Evolutionary conservation across 2,329 filamentous ascomycete genomes (phyloP).

Genomic region (Sporothrix humicola): DNA sequence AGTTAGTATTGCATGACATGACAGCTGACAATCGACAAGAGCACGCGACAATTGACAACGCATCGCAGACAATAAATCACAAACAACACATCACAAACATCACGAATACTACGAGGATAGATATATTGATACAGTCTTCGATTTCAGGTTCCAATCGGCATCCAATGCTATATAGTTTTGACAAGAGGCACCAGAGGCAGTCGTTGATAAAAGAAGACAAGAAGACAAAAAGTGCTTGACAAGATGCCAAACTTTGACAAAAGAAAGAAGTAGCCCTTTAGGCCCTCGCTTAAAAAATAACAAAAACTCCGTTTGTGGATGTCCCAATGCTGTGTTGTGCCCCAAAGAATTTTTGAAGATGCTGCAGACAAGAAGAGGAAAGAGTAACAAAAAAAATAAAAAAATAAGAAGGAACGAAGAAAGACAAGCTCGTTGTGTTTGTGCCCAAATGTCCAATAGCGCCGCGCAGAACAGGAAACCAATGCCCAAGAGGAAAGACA

Average conservation of each 20-base stretch:
- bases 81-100: neutral
- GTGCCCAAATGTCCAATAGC: conserved; percentile 29
- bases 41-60: neutral
- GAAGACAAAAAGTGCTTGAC: neutral
- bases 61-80: neutral
- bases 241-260: conserved; percentile 15
- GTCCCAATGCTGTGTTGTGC: conserved; percentile 25
- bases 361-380: neutral
- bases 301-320: conserved; percentile 19
- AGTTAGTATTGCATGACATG: too few species aligned
- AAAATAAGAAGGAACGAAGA: neutral
- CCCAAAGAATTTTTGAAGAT: conserved; percentile 27
- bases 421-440: conserved; percentile 15
- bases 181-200: neutral
- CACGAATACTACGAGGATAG: neutral
- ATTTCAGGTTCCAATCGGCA: neutral
- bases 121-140: neutral
- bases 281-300: neutral
- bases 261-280: neutral
- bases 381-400: neutral
- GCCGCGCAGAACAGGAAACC: conserved; percentile 24
- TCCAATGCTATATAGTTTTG: neutral
- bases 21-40: neutral
- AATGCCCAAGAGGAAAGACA: conserved; percentile 4
- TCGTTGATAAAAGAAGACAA: neutral